Evolutionary conservation across 176 grass and related monocot species (phyloP).

Genomic region (Triticum aestivum): DNA sequence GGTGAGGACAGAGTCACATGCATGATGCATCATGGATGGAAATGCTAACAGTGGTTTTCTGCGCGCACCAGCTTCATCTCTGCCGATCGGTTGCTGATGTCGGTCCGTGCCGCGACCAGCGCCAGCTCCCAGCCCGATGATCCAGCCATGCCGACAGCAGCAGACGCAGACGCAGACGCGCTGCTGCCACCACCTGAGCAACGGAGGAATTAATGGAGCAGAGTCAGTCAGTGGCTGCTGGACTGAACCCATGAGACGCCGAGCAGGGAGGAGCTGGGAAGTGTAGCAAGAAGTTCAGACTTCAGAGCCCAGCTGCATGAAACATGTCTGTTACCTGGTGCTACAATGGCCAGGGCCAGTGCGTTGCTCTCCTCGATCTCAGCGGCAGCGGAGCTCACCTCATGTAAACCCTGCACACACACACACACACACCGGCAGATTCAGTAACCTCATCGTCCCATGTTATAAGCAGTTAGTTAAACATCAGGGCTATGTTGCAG

Average conservation of each 20-base stretch:
- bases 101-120: constrained; percentile 46
- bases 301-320: not conserved
- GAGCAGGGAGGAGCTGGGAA: not conserved
- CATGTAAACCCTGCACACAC: not conserved
- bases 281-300: not conserved
- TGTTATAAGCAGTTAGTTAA: not conserved
- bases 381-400: not conserved
- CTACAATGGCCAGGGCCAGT: constrained; percentile 64
- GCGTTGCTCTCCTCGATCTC: constrained; percentile 58
- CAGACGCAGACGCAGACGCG: constrained; percentile 6
- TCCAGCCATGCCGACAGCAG: constrained; percentile 17
- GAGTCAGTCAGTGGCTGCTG: not conserved
- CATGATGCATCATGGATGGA: too few species aligned
- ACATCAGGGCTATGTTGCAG: not conserved
- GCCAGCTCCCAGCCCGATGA: constrained; percentile 81
- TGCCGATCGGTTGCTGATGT: constrained; percentile 20
- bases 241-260: not conserved
- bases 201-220: not conserved
- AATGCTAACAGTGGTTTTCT: too few species aligned
- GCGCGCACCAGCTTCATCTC: constrained; percentile 42
- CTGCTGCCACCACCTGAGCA: not conserved
- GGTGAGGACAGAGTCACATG: not conserved
- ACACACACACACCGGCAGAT: not conserved
- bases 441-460: not conserved
- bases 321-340: constrained; percentile 37